Evolutionary conservation across 331 rosid genomes (phyloP).

Genomic region (Quercus tomentella): DNA sequence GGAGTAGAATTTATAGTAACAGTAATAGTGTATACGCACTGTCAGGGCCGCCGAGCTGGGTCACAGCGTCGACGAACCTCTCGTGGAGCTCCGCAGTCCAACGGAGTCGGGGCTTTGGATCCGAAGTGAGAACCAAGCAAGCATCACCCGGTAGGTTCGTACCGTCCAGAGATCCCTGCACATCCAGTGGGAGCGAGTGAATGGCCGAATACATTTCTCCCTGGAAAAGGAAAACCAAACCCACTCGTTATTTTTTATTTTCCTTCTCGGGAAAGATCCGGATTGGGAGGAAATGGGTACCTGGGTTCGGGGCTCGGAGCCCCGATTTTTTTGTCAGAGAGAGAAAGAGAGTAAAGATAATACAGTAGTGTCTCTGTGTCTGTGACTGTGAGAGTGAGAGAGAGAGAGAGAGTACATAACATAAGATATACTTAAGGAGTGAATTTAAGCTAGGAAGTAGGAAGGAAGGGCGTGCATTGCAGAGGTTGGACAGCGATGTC

Average conservation of each 20-base stretch:
- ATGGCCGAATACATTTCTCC: slow-evolving; percentile 26
- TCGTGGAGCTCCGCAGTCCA: slow-evolving; percentile 9
- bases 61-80: slow-evolving; percentile 11
- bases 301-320: slow-evolving; percentile 24
- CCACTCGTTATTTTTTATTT: too few relatives aligned
- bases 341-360: not conserved
- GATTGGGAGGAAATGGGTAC: not conserved
- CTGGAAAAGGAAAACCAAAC: not conserved
- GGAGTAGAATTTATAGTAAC: not conserved
- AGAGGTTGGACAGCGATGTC: slow-evolving; percentile 27
- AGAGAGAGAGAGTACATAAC: not conserved
- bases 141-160: slow-evolving; percentile 34
- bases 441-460: not conserved
- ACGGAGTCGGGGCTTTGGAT: slow-evolving; percentile 10
- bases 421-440: not conserved
- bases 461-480: not conserved
- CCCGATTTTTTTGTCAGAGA: slow-evolving; percentile 8
- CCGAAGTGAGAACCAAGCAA: slow-evolving; percentile 14
- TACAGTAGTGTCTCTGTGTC: not conserved
- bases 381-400: too few relatives aligned
- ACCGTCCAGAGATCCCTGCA: slow-evolving; percentile 27
- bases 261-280: slow-evolving; percentile 11
- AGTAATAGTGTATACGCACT: not conserved
- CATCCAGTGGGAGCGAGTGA: slow-evolving; percentile 28
- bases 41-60: slow-evolving; percentile 15